Conservation (phyloP, 1,139 yeast species). For the Hanseniaspora gamundiae region DNA sequence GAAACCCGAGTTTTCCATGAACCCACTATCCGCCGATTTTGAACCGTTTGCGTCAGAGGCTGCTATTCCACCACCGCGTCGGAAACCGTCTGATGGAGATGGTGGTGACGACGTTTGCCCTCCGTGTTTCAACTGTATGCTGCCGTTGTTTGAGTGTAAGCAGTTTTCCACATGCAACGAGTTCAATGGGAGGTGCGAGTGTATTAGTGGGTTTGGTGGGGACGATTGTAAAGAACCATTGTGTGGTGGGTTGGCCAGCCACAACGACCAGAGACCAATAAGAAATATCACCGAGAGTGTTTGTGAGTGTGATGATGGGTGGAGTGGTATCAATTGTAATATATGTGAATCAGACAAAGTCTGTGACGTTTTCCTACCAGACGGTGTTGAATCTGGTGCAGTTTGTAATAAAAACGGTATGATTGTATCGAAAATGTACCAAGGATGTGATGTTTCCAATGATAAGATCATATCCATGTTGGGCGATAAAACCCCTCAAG, state of each 20-base stretch:
- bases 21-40: no score
- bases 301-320: constrained; percentile 73
- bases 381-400: constrained; percentile 41
- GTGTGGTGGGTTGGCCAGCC: constrained; percentile 70
- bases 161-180: constrained; percentile 82
- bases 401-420: constrained; percentile 88
- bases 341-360: constrained; percentile 58
- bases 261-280: constrained; percentile 51
- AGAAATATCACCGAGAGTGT: constrained; percentile 33
- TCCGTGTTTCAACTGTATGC: constrained; percentile 87
- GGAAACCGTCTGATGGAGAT: constrained; percentile 12
- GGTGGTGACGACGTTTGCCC: constrained; percentile 60
- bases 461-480: constrained; percentile 70
- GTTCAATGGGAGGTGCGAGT: constrained; percentile 83
- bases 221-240: constrained; percentile 81
- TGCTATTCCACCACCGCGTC: no score
- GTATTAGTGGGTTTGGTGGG: constrained; percentile 89
- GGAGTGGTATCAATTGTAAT: constrained; percentile 93
- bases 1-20: no score
- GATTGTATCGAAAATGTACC: constrained; percentile 68
- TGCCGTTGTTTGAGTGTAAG: constrained; percentile 81
- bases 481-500: constrained; percentile 77
- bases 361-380: constrained; percentile 84
- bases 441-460: constrained; percentile 91
- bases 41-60: no score